Evolutionary conservation across 306 rosid species (phyloP).

Genomic region (Castanospermum australe): DNA sequence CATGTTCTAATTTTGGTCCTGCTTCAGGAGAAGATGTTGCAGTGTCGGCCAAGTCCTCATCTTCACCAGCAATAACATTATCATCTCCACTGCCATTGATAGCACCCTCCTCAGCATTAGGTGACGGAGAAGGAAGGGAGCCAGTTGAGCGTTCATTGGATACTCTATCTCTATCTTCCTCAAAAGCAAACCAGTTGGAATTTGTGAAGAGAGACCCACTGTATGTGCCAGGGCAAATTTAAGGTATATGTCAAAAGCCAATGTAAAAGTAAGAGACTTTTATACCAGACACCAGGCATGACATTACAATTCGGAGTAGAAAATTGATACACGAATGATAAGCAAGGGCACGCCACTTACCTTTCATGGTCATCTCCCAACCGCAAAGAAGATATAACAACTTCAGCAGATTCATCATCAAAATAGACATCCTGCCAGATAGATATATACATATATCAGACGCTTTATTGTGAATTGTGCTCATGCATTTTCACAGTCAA

Average conservation of each 20-base stretch:
- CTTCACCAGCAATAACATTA: conserved; percentile 61
- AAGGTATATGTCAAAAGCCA: conserved; percentile 15
- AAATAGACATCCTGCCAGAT: conserved; percentile 86
- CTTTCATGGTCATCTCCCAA: conserved; percentile 97
- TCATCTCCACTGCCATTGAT: conserved; percentile 46
- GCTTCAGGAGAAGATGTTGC: conserved; percentile 74
- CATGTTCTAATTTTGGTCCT: conserved; percentile 44
- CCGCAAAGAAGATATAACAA: conserved; percentile 91
- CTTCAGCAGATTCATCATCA: conserved; percentile 99
- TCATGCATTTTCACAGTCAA: conserved; percentile 1
- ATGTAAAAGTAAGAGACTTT: neutral
- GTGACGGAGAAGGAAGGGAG: conserved; percentile 70
- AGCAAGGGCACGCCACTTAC: conserved; percentile 36
- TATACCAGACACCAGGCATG: neutral
- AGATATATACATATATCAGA: conserved; percentile 7
- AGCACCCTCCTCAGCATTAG: conserved; percentile 54
- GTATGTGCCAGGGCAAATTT: conserved; percentile 31
- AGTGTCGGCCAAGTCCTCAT: conserved; percentile 81
- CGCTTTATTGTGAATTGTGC: conserved; percentile 23
- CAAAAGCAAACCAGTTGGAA: conserved; percentile 98
- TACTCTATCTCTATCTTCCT: conserved; percentile 65
- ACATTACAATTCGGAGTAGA: neutral
- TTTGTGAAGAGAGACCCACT: conserved; percentile 95
- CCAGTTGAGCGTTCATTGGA: conserved; percentile 72
- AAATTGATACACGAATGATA: neutral